phyloP scores from a whole-genome alignment of 768 basidiomycete genomes.

The Kwoniella sp. region DNA sequence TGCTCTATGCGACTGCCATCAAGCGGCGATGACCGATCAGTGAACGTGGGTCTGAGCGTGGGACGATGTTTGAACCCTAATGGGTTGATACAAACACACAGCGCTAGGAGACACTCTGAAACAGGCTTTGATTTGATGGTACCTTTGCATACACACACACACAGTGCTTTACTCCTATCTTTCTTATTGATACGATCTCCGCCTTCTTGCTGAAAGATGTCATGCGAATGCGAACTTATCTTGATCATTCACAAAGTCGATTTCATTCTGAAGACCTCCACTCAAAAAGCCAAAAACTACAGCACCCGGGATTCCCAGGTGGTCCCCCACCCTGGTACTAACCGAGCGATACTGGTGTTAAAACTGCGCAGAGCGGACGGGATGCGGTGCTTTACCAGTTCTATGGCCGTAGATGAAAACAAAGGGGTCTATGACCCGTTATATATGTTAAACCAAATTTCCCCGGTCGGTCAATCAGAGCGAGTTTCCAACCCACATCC shows the following conservation, averaged over 20 bases:
- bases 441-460: too few species aligned
- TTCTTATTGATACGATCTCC: neutral
- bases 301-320: conserved; percentile 2
- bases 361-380: conserved; percentile 2
- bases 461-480: too few species aligned
- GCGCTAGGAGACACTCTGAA: neutral
- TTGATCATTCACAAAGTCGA: neutral
- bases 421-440: neutral
- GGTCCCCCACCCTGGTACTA: conserved; percentile 2
- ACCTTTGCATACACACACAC: neutral
- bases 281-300: neutral
- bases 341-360: neutral
- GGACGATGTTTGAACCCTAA: too few species aligned
- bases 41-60: too few species aligned
- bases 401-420: neutral
- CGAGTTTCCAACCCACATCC: neutral
- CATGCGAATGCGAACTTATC: too few species aligned
- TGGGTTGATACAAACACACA: neutral
- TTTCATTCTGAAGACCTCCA: too few species aligned
- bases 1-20: too few species aligned
- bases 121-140: too few species aligned
- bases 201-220: neutral
- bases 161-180: neutral
- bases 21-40: neutral
- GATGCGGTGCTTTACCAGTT: neutral